phyloP scores from a whole-genome alignment of 176 grass and related monocot genomes.

The Oryza meridionalis region DNA sequence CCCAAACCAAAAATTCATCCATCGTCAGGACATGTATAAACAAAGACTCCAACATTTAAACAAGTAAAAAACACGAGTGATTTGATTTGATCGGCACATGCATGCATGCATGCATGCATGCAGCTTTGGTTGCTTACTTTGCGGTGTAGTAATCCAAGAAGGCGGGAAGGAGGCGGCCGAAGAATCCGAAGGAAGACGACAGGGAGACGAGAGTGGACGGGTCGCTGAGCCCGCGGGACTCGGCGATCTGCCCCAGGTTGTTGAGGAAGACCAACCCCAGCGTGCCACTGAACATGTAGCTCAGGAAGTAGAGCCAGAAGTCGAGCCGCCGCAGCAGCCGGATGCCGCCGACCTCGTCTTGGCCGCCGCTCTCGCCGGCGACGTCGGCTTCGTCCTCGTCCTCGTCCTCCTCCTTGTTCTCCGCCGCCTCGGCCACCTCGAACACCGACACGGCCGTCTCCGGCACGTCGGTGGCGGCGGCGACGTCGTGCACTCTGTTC shows the following conservation, averaged over 20 bases:
- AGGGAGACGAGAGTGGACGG: conserved; percentile 81
- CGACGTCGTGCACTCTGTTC: conserved; percentile 65
- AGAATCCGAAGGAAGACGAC: conserved; percentile 94
- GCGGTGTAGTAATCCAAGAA: conserved; percentile 88
- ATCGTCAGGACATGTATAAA: not conserved
- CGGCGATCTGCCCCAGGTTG: conserved; percentile 93
- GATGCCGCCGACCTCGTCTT: conserved; percentile 70
- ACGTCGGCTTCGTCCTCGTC: too few species aligned
- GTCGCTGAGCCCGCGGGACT: conserved; percentile 64
- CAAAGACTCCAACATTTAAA: not conserved
- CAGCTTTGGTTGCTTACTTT: conserved; percentile 54
- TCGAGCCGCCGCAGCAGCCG: conserved; percentile 61
- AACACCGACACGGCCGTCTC: conserved; percentile 39
- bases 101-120: not conserved
- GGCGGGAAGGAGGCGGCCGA: conserved; percentile 91
- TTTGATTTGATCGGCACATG: not conserved
- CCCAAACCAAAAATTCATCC: not conserved
- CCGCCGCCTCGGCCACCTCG: not conserved
- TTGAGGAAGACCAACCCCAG: conserved; percentile 92
- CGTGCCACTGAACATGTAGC: conserved; percentile 95
- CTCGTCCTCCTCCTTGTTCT: not conserved
- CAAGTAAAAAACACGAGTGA: not conserved
- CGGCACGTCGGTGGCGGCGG: conserved; percentile 44
- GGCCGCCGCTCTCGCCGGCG: not conserved
- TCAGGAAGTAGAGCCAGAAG: conserved; percentile 95